Evolutionary conservation across 2,329 filamentous ascomycete species (phyloP), one percentile per base, ranked within the genome.

Genomic region (Ophiocordyceps camponoti-saundersi): DNA sequence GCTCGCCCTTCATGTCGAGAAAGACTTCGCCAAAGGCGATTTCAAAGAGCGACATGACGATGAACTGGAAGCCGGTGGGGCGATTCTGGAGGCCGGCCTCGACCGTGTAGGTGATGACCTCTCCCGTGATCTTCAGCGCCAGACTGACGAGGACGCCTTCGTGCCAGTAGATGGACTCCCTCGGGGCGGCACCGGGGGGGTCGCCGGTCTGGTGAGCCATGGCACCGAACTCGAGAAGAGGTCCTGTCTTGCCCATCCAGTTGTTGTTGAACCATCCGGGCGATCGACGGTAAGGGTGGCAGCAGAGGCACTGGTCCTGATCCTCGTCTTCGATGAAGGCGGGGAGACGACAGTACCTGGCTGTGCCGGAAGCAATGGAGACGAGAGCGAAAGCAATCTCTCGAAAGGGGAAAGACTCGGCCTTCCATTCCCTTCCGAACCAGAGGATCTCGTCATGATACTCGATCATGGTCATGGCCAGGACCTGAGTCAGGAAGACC

Each of bases 21-120:
- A 22, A 49, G 42, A 55, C 53, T 30, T 56, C 53, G 1, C 46
- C 53, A 46, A 56, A 52, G n/a, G 32, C 22, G 12, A 48, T 50
- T 44, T 54, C 8, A 21, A 55, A 56, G 44, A 56, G 49, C 12
- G 49, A 53, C 20, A 55, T 18, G 43, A 49, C 40, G 40, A 53
- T 48, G 10, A 52, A 39, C 39, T 55, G 53, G 40, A 56, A 56
- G 30, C 47, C 41, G 20, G 15, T 13, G 15, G 40, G 45, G n/a
- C 53, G 51, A 34, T 55, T 51, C 3, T 47, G 7, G 20, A 48
- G 34, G 40, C 51, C 53, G 49, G 48, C 52, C n/a, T 16, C 42
- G 11, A 53, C 48, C n/a, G 53, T 51, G 18, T 46, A 41, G 6
- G 42, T 49, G n/a, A 55, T 34, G 20, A 50, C 49, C 13, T 44